phyloP scores from a whole-genome alignment of 176 grass and related monocot species.

The Phoenix dactylifera region DNA sequence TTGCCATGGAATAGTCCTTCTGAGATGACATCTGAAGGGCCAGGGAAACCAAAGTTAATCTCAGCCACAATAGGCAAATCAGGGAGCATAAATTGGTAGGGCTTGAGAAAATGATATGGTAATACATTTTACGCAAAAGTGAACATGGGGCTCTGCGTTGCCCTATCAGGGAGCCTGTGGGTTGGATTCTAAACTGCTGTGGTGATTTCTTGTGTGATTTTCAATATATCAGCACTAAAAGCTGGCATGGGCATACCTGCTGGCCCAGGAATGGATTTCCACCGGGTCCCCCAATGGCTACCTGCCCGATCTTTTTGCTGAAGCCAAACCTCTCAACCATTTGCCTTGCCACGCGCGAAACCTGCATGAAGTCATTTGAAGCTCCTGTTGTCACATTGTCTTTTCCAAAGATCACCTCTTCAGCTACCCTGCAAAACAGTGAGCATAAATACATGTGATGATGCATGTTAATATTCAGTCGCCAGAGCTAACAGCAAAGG shows the following conservation, averaged over 20 bases:
- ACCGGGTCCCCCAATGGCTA: conserved; percentile 78
- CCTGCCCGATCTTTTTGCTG: conserved; percentile 93
- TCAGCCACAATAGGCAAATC: neutral
- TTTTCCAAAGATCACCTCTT: conserved; percentile 94
- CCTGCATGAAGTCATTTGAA: conserved; percentile 96
- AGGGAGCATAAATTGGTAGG: no score
- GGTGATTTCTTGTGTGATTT: no score
- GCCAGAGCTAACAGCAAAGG: no score
- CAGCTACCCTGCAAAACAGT: conserved; percentile 64
- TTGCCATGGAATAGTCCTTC: conserved; percentile 98
- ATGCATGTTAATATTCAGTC: no score
- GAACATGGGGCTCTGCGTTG: no score
- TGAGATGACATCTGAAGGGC: conserved; percentile 75
- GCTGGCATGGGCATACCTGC: conserved; percentile 43
- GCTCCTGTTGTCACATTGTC: conserved; percentile 95
- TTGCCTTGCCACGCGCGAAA: conserved; percentile 90
- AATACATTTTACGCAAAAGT: no score
- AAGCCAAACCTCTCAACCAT: conserved; percentile 99
- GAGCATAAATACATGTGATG: neutral
- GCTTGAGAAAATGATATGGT: no score
- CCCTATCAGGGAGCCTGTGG: no score
- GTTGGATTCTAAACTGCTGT: no score
- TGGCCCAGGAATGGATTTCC: conserved; percentile 99
- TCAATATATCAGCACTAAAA: no score
- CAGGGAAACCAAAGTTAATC: conserved; percentile 2